Evolutionary conservation across 192 early-diverging fungal genomes (phyloP), one percentile per base, ranked within the genome.

Genomic region (Piromyces finnis): DNA sequence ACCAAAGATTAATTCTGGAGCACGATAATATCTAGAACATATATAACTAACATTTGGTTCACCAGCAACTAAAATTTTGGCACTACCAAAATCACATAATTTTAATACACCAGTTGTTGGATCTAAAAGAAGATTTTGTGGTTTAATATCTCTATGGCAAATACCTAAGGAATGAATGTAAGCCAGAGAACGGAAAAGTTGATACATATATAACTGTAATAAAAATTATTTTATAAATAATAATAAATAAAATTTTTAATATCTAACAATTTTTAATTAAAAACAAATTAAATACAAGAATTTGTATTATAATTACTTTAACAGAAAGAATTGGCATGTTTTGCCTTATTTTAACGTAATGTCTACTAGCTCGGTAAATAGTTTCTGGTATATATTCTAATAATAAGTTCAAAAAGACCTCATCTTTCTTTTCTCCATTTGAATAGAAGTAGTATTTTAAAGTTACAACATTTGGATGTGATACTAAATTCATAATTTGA

Each of bases 71-170:
- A 99, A 90, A 22, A 94, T 94, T 87, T 99, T 99, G 77, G 97
- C 97, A 85, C 87, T 89, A 80, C 97, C 97, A 88, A 99, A 99
- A 86, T 99, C 97, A 84, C 96, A 98, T 78, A 99, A 88, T 84
- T 98, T 99, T 78, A 99, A 88, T 79, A 98, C 91, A n/a, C 96
- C 96, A 16, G 91, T 93, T 22, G 88, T 80, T 79, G 94, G 94
- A 84, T 98, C 93, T 59, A 99, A 87, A 79, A 99, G 88, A 85
- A 99, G 86, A 85, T 99, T 99, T 86, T 98, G 97, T 79, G 97
- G 97, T 87, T 99, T 99, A 84, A 99, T 98, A 85, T 99, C 97
- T 81, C 97, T 92, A 83, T 99, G 97, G 87, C 97, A 99, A 83
- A 99, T 98, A 29, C 28, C 97, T 78, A 97, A 87, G 59, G 94